Percentiles rank a stretch among this genome's conserved stretches.
phyloP scores from a whole-genome alignment of 257 asterid genomes.

The Eustoma russellianum region DNA sequence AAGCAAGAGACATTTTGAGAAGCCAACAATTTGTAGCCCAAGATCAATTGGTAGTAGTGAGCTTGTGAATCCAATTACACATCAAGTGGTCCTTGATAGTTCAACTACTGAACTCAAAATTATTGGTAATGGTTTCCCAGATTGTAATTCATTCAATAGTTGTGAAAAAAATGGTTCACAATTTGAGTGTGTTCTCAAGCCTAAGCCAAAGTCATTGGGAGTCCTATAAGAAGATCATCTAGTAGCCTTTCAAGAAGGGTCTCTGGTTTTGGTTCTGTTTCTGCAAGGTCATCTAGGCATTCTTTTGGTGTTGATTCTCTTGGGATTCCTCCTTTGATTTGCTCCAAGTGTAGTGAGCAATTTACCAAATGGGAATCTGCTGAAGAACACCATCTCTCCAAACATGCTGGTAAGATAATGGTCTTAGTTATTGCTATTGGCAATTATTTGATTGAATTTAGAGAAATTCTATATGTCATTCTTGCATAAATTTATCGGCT shows the following conservation, averaged over 20 bases:
- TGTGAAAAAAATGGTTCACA: conserved; percentile 18
- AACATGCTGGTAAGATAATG: conserved; percentile 57
- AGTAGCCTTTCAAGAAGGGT: conserved; percentile 39
- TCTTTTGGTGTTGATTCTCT: conserved; percentile 39
- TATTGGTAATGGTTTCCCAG: conserved; percentile 25
- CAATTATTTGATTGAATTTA: no score
- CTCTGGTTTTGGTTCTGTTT: conserved; percentile 38
- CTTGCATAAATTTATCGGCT: no score
- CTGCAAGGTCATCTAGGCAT: conserved; percentile 31
- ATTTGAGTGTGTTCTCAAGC: conserved; percentile 47
- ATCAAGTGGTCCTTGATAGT: conserved; percentile 57
- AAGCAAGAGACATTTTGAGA: conserved; percentile 73
- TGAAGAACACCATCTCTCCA: conserved; percentile 79
- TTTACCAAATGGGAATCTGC: conserved; percentile 62
- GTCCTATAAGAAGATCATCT: conserved; percentile 51
- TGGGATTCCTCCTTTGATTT: conserved; percentile 34
- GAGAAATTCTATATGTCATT: no score
- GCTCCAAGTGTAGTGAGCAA: conserved; percentile 76
- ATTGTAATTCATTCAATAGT: conserved; percentile 10
- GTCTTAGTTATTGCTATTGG: no score
- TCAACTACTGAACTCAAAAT: conserved; percentile 74
- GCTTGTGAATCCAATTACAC: conserved; percentile 66
- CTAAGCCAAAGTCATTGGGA: conserved; percentile 32
- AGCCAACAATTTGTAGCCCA: conserved; percentile 72
- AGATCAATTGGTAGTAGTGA: conserved; percentile 88